Evolutionary conservation across 257 asterid genomes (phyloP), one percentile per base, ranked within the genome.

Genomic region (Salvia miltiorrhiza): DNA sequence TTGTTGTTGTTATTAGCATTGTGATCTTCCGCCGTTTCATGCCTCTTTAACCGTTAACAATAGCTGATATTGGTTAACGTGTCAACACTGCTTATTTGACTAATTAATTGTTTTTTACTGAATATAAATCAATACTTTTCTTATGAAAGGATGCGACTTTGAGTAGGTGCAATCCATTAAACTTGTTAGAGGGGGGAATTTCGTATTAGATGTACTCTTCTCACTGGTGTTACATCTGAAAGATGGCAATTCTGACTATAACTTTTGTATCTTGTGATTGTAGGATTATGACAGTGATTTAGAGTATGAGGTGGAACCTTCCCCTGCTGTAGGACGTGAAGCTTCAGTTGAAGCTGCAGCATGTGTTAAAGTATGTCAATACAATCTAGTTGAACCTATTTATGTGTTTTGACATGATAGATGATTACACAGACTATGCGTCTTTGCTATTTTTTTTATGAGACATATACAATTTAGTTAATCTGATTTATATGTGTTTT

Each of bases 201-300:
- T 52, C 35, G 24, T 65, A 28, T 59, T 62, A 19, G 20, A 17
- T 47, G 16, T 8, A 41, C 19, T 50, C 13, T 41, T 28, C 59
- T 19, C 20, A 30, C 55, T 58, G 61, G 48, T 35, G 11, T 54
- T 72, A 44, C 62, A 14, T 56, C 67, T 69, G 41, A 35, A 35
- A 9, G 3, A 12, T 69, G 55, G 24, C 45, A 26, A 62, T 49
- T 77, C 71, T 73, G 45, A 56, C 47, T 23, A 55, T 24, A 20
- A 55, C 14, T 43, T 63, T 47, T 45, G 21, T 65, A 26, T 48
- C 61, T 64, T 70, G 30, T 65, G 68, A 26, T 63, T 81, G 76
- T 80, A 92, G 97, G 98, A 87, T 78, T 96, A 88, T 61, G 92
- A 87, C 56, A 92, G 98, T 74, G 97, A 92, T 78, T 75, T 89